A percentile compares a stretch with the other conserved stretches of the same genome.
phyloP scores from a whole-genome alignment of 257 asterid genomes.

The Nicotiana attenuata region DNA sequence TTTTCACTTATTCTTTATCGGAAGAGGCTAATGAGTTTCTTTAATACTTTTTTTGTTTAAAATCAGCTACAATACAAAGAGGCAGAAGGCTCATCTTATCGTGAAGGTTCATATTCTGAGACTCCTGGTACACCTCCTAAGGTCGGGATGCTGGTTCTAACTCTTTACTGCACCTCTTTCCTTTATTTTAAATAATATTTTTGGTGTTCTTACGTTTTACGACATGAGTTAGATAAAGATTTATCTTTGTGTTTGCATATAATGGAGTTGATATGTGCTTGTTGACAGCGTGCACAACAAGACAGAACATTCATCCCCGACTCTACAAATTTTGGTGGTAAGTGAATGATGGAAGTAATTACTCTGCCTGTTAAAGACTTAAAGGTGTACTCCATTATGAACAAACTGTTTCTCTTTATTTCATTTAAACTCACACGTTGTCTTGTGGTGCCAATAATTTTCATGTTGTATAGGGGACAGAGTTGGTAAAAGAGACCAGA shows the following conservation, averaged over 20 bases:
- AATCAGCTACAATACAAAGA: conserved; percentile 83
- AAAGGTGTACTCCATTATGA: not conserved
- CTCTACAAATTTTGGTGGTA: conserved; percentile 62
- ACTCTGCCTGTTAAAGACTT: not conserved
- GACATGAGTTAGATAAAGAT: not conserved
- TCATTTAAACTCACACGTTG: not conserved
- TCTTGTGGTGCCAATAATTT: conserved; percentile 1
- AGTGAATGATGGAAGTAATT: conserved; percentile 1
- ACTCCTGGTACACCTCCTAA: conserved; percentile 95
- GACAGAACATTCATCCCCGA: conserved; percentile 81
- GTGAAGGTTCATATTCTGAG: conserved; percentile 74
- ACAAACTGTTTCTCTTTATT: not conserved
- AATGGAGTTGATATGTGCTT: conserved; percentile 8
- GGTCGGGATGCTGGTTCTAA: conserved; percentile 29
- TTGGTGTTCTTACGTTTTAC: not conserved
- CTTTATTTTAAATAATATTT: not conserved
- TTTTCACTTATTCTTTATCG: not conserved
- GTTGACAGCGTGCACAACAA: conserved; percentile 56
- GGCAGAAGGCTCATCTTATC: conserved; percentile 81
- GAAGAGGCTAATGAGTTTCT: not conserved
- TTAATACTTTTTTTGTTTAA: conserved; percentile 10
- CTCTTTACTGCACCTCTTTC: not conserved
- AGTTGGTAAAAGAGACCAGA: conserved; percentile 72
- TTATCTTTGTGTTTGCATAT: not conserved
- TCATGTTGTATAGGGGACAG: conserved; percentile 58